Base-by-base conservation (phyloP, 345 rosid genomes). In the Isatis tinctoria region DNA sequence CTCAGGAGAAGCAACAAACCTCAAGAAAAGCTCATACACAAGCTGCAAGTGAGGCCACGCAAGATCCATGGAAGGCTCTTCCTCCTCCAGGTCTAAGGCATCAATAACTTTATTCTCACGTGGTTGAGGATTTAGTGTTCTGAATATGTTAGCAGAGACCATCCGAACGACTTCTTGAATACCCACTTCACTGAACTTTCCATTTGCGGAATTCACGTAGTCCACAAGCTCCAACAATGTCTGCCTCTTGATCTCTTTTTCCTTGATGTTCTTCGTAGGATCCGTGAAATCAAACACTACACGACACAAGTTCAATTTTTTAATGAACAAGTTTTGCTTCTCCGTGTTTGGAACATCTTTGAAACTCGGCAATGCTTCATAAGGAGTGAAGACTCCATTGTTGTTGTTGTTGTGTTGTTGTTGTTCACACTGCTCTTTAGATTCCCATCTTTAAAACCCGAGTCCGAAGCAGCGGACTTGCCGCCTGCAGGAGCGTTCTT, bases 11-110 rank as follows among this genome's bases (percentile, higher is more conserved):
- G 89, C 88, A 69, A 89, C 82, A 57, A 87, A 85, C 78, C 91
- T 87, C 74, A 89, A 73, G 80, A 89, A 80, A 81, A 87, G 81
- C 78, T 89, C 95, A 51, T 87, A 87, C 44, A 85, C 90, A 73
- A 85, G 83, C 73, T 89, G 95, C 83, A 89, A 76, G 57, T 89
- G 95, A 71, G 91, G 87, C 95, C 95, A 89, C 13, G 90, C 87
- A 33, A 85, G 91, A 70, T 89, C 95, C 91, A 87, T 87, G 32
- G 74, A 74, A 26, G 90, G 87, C 71, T 89, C 95, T 59, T 89
- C 91, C 80, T 89, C 95, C 68, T 89, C 95, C 63, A 87, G 30
- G 69, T 89, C 95, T 52, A 85, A 82, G 28, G 90, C 83, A 65
- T 87, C 87, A 7, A 82, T 60, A 36, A 81, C 85, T 79, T 87